Evolutionary conservation across 225 moss, liverwort and hornwort genomes (phyloP), one percentile per base, ranked within the genome.

Genomic region (Polytrichum commune): DNA sequence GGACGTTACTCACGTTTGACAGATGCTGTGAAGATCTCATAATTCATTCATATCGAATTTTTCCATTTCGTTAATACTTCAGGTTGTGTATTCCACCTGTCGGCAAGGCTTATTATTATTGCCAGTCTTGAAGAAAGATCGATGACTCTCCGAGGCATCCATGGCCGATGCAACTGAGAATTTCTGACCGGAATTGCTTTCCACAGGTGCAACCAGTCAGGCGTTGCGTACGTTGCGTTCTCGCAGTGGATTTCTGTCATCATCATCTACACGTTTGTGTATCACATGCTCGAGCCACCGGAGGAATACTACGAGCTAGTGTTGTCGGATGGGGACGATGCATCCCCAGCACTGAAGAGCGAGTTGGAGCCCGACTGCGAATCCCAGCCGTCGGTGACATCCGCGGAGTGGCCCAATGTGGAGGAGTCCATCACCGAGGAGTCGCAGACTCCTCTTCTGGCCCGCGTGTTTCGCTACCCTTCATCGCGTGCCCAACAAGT

Each of bases 281-380:
- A 97, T 64, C 97, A 97, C 53, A 91, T 97, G 93, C 82, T 97
- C 13, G 97, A 97, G 86, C 83, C 97, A 54, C 94, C 96, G 0
- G 88, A 86, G 66, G 86, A 89, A 46, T 89, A 73, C 65, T 89
- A 86, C 54, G 89, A 84, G 64, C 77, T 84, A 54, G 86, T 89
- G 8, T 76, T 83, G 53, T 82, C 80, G 23, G 89, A 86, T 1
- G 77, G 69, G 27, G 83, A 81, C 4, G 86, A 86, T 4, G 60
- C 18, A 66, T 65, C 69, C 18, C 8, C 54, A 26, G 81, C 78
- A 33, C 70, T 69, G 22, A 80, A 18, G 6, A 33, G 25, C 18
- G 90, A 74, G 66, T 58, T 72, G 30, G 78, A 72, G 8, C 46
- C 46, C 16, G 46, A 46, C 46, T 46, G 46, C 46, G 46, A 46